Evolutionary conservation across 768 basidiomycete species (phyloP).

Genomic region (Zangia roseola): DNA sequence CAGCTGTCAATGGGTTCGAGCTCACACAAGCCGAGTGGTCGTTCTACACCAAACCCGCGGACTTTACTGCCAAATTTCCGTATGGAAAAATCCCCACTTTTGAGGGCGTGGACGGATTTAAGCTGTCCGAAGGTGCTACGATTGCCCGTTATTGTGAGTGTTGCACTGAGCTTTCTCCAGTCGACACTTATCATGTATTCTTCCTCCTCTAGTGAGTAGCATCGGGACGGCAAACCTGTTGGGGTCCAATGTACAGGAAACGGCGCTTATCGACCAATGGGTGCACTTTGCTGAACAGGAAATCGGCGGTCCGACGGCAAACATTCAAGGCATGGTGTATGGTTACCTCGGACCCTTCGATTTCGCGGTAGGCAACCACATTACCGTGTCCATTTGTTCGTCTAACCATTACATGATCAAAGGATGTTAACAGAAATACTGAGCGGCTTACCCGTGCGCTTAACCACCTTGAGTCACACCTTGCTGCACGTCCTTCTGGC

Average conservation of each 20-base stretch:
- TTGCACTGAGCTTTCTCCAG: background rate
- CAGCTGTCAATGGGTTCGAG: slow-evolving; percentile 16
- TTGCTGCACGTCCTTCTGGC: slow-evolving; percentile 5
- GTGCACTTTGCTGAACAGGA: slow-evolving; percentile 20
- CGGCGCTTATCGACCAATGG: slow-evolving; percentile 19
- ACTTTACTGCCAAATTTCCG: slow-evolving; percentile 16
- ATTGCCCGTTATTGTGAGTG: slow-evolving; percentile 25
- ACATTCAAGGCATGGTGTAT: background rate
- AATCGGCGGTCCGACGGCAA: background rate
- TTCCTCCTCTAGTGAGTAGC: slow-evolving; percentile 9
- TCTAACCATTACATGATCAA: no score
- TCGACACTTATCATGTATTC: background rate
- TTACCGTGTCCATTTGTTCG: no score
- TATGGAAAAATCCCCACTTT: slow-evolving; percentile 25
- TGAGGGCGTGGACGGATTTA: slow-evolving; percentile 19
- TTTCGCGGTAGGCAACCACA: slow-evolving; percentile 6
- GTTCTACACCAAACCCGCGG: slow-evolving; percentile 9
- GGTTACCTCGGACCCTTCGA: slow-evolving; percentile 1
- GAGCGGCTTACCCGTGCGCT: background rate
- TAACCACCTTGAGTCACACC: slow-evolving; percentile 14
- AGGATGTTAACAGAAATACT: no score
- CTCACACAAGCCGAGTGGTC: slow-evolving; percentile 14
- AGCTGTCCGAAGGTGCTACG: slow-evolving; percentile 15
- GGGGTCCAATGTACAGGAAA: slow-evolving; percentile 12
- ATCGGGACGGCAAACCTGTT: slow-evolving; percentile 12